A percentile compares a stretch with the other conserved stretches of the same genome.
These are phyloP conservation scores for Alternaria atra DNA, from an alignment of 2,329 filamentous ascomycete species.

Conservation along the genomic window DNA sequence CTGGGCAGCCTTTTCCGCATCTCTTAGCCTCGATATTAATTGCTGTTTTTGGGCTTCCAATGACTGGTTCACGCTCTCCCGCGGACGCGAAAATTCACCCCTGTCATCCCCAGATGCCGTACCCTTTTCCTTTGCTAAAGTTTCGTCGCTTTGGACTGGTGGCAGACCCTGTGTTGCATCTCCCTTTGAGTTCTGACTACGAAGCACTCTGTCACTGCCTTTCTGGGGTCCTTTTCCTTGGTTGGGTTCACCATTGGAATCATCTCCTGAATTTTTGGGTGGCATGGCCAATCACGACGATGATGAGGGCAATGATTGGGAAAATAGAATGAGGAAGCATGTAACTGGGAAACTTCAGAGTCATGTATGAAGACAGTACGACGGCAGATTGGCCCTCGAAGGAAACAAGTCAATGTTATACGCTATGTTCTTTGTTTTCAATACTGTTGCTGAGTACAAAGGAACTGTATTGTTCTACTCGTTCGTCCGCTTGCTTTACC, in stretches of 20 bases:
- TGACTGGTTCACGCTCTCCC: not conserved
- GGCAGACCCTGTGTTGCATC: not conserved
- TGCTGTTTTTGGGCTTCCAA: not conserved
- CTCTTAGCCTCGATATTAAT: not conserved
- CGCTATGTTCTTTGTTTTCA: not conserved
- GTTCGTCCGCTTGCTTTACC: not conserved
- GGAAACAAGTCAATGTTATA: no score
- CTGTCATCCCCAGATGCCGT: not conserved
- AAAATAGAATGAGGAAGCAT: no score
- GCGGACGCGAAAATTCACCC: not conserved
- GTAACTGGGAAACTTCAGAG: not conserved
- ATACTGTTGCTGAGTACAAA: not conserved
- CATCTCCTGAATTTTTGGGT: not conserved
- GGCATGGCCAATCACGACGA: not conserved
- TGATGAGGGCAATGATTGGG: no score
- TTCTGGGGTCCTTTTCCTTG: not conserved
- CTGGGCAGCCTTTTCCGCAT: not conserved
- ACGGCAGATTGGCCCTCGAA: not conserved
- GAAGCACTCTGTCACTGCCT: no score
- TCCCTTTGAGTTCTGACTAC: not conserved
- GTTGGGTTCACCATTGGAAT: not conserved
- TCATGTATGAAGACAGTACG: not conserved
- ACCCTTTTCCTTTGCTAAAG: no score
- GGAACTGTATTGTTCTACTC: not conserved
- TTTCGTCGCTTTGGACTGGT: not conserved